Evolutionary conservation across 2,329 filamentous ascomycete species (phyloP).

Genomic region (Fusarium acutatum): DNA sequence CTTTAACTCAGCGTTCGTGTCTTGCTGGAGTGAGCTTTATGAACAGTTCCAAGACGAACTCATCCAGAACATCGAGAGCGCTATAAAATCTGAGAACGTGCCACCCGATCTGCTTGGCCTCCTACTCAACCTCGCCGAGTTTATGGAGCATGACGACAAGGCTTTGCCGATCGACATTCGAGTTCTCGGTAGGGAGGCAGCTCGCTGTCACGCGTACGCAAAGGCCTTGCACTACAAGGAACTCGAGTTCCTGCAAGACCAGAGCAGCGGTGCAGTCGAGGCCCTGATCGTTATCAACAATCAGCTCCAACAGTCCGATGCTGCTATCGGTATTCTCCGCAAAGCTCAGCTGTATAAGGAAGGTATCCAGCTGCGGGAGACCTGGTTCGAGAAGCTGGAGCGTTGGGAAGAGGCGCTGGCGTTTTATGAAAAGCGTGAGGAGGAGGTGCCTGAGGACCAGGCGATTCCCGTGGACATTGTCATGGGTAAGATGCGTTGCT

Average conservation of each 20-base stretch:
- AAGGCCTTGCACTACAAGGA: constrained; percentile 99
- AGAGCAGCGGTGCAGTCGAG: constrained; percentile 94
- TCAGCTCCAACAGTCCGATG: constrained; percentile 97
- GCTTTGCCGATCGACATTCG: constrained; percentile 97
- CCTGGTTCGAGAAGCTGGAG: constrained; percentile 98
- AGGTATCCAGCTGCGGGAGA: constrained; percentile 91
- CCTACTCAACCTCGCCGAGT: constrained; percentile 94
- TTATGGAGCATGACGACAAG: constrained; percentile 99
- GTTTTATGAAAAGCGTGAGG: constrained; percentile 89
- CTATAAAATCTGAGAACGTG: constrained; percentile 93
- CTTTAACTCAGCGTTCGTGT: constrained; percentile 99
- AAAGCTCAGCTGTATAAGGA: constrained; percentile 97
- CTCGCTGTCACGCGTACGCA: constrained; percentile 95
- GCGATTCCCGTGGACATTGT: constrained; percentile 85
- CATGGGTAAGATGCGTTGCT: constrained; percentile 99
- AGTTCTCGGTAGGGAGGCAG: constrained; percentile 91
- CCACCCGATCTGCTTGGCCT: constrained; percentile 95
- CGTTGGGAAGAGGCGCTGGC: constrained; percentile 96
- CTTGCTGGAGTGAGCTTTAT: constrained; percentile 98
- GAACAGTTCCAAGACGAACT: constrained; percentile 97
- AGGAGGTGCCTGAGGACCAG: constrained; percentile 67
- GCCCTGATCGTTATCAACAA: constrained; percentile 99
- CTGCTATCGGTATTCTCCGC: constrained; percentile 94
- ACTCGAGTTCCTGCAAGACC: constrained; percentile 96
- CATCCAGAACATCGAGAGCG: constrained; percentile 93